Base-by-base conservation (phyloP, 345 rosid genomes). In the Eucalyptus regnans region DNA sequence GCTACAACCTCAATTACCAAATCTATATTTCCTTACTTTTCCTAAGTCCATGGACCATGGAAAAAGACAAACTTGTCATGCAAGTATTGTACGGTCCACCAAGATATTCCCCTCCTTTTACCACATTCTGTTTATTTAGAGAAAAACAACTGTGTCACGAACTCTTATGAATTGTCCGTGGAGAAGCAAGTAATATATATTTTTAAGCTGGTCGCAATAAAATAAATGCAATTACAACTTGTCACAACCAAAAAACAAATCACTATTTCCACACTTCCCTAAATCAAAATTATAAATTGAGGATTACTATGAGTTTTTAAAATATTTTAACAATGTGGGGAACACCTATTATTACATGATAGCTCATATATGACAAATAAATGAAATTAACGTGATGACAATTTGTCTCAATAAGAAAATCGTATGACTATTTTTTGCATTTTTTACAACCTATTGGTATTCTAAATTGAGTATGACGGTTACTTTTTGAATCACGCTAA, bases 381-480 rank as follows among this genome's bases (percentile, higher is more conserved):
- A 23, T 1, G 64, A 58, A 25, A 58, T 4, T 10, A 58, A 9
- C 0, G 3, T 0, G 5, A 58, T 25, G n/a, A 25, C n/a, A 58
- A 58, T 25, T 58, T 58, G n/a, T 58, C n/a, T 0, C 68, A 11
- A 60, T 0, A 25, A 60, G 31, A 60, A 11, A 60, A 60, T 60
- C 4, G 15, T 25, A 60, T 27, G 68, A 60, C 16, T 60, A 27
- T 60, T 60, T 60, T 25, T 12, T 12, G 16, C 8, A 0, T 13
- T 60, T 60, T 3, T 12, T 13, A 27, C 13, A 27, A 60, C 31
- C 68, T 60, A 60, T 27, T 27, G 68, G 31, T 60, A 27, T 60
- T 60, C 8, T 12, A 3, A 11, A 60, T 60, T 60, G n/a, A 60
- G 66, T 25, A 60, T 60, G 1, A 60, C 1, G 31, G 7, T 27